Evolutionary conservation across 768 basidiomycete species (phyloP).

Genomic region (Austroboletus festivus): DNA sequence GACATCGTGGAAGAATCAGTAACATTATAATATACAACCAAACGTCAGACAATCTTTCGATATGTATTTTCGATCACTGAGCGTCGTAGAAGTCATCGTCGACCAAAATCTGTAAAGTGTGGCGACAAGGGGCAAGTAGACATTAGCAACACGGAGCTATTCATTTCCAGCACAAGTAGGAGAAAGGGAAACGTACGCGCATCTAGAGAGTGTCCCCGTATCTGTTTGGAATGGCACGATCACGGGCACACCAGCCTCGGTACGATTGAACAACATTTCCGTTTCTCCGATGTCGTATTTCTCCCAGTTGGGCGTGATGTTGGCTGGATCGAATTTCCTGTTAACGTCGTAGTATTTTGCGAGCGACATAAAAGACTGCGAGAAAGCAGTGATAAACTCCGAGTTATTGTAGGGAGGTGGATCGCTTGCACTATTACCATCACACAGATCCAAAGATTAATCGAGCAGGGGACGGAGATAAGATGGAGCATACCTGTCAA

Average conservation of each 20-base stretch:
- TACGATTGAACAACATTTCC: constrained; percentile 20
- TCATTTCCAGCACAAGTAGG: no score
- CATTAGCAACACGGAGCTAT: neutral
- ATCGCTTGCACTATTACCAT: neutral
- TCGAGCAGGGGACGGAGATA: neutral
- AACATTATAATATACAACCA: no score
- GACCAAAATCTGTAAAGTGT: constrained; percentile 13
- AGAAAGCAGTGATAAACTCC: constrained; percentile 29
- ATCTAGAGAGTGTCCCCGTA: neutral
- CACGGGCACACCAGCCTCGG: neutral
- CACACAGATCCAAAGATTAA: neutral
- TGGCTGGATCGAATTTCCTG: constrained; percentile 9
- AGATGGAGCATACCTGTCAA: constrained; percentile 22
- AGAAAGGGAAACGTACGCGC: constrained; percentile 7
- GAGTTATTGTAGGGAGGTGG: constrained; percentile 23
- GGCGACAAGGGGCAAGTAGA: neutral
- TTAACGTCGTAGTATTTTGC: constrained; percentile 24
- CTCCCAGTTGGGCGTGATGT: constrained; percentile 18
- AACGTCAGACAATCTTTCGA: no score
- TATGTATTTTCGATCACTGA: no score
- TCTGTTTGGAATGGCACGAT: constrained; percentile 6
- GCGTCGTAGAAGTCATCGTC: constrained; percentile 5
- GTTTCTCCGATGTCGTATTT: neutral
- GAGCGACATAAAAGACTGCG: constrained; percentile 24
- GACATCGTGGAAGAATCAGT: no score